A percentile compares a stretch with the other conserved stretches of the same genome.
These are phyloP conservation scores for Leccinum pachyderme DNA, from an alignment of 1,284 basidiomycete genomes.

Conservation along the genomic window DNA sequence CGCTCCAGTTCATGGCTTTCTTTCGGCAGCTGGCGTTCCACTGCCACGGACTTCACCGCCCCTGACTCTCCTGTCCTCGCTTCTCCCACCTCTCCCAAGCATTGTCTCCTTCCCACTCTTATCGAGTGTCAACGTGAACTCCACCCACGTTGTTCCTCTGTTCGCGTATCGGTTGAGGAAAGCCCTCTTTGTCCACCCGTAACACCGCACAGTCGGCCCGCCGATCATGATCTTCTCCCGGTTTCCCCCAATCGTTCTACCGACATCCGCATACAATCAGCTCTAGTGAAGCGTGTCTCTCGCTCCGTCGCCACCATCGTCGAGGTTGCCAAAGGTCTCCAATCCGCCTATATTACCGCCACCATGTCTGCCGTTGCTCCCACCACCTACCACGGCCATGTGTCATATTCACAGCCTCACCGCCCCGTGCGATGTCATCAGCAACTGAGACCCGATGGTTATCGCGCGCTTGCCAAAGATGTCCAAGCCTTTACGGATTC, in stretches of 20 bases:
- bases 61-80: slow-evolving; percentile 32
- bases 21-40: slow-evolving; percentile 47
- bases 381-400: slow-evolving; percentile 5
- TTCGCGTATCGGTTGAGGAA: slow-evolving; percentile 29
- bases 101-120: slow-evolving; percentile 29
- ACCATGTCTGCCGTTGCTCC: slow-evolving; percentile 45
- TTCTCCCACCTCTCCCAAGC: slow-evolving; percentile 28
- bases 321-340: slow-evolving; percentile 54
- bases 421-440: slow-evolving; percentile 11
- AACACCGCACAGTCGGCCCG: slow-evolving; percentile 1
- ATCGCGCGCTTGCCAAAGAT: slow-evolving; percentile 42
- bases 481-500: slow-evolving; percentile 35
- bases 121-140: slow-evolving; percentile 21
- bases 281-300: slow-evolving; percentile 36
- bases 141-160: slow-evolving; percentile 28
- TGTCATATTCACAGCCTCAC: slow-evolving; percentile 11
- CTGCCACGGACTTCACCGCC: slow-evolving; percentile 40
- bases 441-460: slow-evolving; percentile 41
- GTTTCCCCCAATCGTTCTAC: neutral
- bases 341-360: slow-evolving; percentile 53
- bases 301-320: slow-evolving; percentile 47
- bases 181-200: slow-evolving; percentile 24
- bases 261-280: slow-evolving; percentile 5
- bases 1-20: slow-evolving; percentile 58
- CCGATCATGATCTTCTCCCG: neutral